A percentile compares a stretch with the other conserved stretches of the same genome.
phyloP scores from a whole-genome alignment of 106 monocot genomes.

The Xerophyta viscosa region DNA sequence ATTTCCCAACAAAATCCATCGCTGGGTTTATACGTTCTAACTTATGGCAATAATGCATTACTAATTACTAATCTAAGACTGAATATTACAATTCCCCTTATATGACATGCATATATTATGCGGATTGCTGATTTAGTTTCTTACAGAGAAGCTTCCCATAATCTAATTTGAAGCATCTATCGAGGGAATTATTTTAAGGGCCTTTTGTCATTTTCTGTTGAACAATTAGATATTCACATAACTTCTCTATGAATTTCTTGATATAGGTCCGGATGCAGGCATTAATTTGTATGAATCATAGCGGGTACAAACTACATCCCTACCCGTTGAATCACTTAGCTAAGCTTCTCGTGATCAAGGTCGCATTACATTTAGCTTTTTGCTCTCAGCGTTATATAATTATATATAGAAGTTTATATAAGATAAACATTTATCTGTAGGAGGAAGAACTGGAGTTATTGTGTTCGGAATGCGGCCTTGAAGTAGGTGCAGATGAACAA shows the following conservation, averaged over 20 bases:
- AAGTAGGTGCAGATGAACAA: constrained; percentile 42
- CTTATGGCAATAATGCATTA: no score
- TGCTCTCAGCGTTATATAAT: neutral
- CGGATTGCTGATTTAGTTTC: no score
- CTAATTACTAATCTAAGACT: no score
- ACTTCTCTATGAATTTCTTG: constrained; percentile 3
- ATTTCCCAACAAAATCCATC: no score
- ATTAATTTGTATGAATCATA: constrained; percentile 53
- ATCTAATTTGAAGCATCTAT: neutral
- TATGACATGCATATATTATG: no score
- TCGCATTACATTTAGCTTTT: constrained; percentile 3
- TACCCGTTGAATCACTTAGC: constrained; percentile 63
- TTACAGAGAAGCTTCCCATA: no score
- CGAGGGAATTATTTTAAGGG: neutral
- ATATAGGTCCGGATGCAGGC: constrained; percentile 64
- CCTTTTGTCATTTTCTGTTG: neutral
- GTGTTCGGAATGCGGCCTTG: constrained; percentile 59
- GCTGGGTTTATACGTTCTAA: no score
- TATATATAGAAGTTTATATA: neutral
- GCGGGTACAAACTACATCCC: constrained; percentile 81
- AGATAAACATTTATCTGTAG: constrained; percentile 12
- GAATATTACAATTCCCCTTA: no score
- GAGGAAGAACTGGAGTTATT: constrained; percentile 54
- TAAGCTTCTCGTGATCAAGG: constrained; percentile 64
- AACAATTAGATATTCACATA: neutral